These are phyloP conservation scores for Musa schizocarpa DNA, from an alignment of 176 grass and related monocot genomes.

Conservation along the genomic window DNA sequence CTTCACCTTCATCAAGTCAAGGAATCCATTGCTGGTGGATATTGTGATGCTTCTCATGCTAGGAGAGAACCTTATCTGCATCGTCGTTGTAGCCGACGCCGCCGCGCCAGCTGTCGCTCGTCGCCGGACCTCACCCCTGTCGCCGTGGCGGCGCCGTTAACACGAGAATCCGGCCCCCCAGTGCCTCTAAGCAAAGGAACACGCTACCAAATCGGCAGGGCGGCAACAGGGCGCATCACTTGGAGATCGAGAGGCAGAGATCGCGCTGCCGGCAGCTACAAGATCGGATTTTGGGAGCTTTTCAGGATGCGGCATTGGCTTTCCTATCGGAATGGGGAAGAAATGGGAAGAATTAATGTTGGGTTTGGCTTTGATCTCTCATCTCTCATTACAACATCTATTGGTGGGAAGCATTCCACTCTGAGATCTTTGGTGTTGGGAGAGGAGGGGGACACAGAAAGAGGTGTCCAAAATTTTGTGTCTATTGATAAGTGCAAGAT, in stretches of 20 bases:
- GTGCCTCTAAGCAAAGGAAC: not conserved
- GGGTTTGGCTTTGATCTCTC: not conserved
- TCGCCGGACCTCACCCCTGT: not conserved
- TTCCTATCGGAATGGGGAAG: not conserved
- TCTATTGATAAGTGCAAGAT: not conserved
- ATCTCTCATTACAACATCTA: no score
- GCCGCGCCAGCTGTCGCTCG: slow-evolving; percentile 11
- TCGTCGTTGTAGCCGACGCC: slow-evolving; percentile 39
- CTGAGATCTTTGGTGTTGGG: not conserved
- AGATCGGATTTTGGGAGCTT: slow-evolving; percentile 1
- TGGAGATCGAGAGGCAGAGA: not conserved
- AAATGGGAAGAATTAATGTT: not conserved
- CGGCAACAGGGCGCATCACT: not conserved
- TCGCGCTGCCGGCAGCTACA: not conserved
- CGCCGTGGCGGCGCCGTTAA: slow-evolving; percentile 5
- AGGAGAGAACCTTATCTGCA: slow-evolving; percentile 98
- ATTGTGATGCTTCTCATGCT: slow-evolving; percentile 99
- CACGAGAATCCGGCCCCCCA: not conserved
- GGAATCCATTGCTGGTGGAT: slow-evolving; percentile 79
- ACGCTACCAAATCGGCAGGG: not conserved
- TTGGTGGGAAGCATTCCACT: not conserved
- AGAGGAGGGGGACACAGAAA: not conserved
- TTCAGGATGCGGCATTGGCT: not conserved
- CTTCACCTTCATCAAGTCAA: slow-evolving; percentile 97
- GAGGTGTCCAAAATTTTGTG: not conserved